Conservation (phyloP, 2,329 filamentous ascomycete genomes). For the Sphaerulina musiva region DNA sequence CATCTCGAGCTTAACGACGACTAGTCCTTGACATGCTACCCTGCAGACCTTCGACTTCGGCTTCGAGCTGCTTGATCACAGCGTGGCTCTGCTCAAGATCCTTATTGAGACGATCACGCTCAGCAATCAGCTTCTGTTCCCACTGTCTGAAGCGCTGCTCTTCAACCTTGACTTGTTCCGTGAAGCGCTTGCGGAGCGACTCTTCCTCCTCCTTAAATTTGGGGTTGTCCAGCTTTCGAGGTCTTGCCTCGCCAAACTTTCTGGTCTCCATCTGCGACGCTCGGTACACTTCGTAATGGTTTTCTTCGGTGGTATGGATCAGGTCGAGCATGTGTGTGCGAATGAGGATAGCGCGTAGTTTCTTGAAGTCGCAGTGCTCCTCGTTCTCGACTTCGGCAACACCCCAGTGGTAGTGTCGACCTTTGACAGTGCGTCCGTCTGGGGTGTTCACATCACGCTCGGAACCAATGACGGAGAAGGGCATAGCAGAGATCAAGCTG, state of each 20-base stretch:
- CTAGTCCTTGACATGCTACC: constrained; percentile 35
- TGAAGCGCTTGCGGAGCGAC: constrained; percentile 95
- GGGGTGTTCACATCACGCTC: constrained; percentile 98
- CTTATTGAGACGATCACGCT: constrained; percentile 99
- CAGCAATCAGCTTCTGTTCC: constrained; percentile 99
- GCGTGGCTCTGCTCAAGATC: constrained; percentile 97
- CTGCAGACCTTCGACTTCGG: constrained; percentile 88
- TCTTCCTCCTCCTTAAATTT: constrained; percentile 99
- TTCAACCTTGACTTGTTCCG: constrained; percentile 99
- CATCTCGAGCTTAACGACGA: constrained; percentile 23
- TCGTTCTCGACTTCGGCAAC: constrained; percentile 99
- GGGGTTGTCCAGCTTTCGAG: constrained; percentile 97
- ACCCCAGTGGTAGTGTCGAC: constrained; percentile 98
- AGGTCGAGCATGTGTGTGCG: constrained; percentile 95
- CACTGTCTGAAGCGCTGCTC: constrained; percentile 98
- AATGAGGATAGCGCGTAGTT: constrained; percentile 96
- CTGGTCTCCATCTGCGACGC: constrained; percentile 99
- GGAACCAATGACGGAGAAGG: constrained; percentile 95
- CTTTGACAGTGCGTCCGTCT: constrained; percentile 96
- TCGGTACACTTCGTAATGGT: constrained; percentile 98
- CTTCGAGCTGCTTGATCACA: constrained; percentile 79
- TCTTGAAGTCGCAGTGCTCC: constrained; percentile 99
- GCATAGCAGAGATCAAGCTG: constrained; percentile 92
- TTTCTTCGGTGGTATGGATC: constrained; percentile 98
- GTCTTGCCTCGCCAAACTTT: constrained; percentile 96